Conservation (phyloP, 2,329 filamentous ascomycete species). For the Elsinoe ampelina region DNA sequence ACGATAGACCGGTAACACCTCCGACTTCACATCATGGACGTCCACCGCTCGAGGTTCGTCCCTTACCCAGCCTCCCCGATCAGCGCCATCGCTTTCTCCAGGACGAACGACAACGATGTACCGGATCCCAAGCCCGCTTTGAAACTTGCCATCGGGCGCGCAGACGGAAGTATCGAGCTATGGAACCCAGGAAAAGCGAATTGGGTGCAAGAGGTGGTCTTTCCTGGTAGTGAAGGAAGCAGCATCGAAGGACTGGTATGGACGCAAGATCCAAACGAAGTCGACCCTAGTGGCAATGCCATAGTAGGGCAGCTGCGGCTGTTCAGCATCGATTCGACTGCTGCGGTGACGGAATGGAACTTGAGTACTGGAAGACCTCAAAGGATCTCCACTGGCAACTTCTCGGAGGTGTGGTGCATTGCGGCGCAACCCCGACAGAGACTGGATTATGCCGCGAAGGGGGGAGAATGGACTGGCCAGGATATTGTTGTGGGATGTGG, state of each 20-base stretch:
- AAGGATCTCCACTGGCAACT: slow-evolving; percentile 79
- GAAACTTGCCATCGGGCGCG: slow-evolving; percentile 78
- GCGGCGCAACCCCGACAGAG: slow-evolving; percentile 65
- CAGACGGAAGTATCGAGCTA: slow-evolving; percentile 94
- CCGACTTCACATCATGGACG: slow-evolving; percentile 58
- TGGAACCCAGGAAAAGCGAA: slow-evolving; percentile 79
- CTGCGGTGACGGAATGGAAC: slow-evolving; percentile 91
- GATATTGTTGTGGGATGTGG: slow-evolving; percentile 82
- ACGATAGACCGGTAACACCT: neutral
- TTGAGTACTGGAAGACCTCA: slow-evolving; percentile 66
- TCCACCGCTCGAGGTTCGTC: slow-evolving; percentile 95
- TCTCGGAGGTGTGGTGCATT: slow-evolving; percentile 95
- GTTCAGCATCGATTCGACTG: slow-evolving; percentile 94
- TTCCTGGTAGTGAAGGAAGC: slow-evolving; percentile 72
- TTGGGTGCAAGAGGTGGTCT: slow-evolving; percentile 85
- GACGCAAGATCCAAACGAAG: slow-evolving; percentile 75
- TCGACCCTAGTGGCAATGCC: slow-evolving; percentile 51
- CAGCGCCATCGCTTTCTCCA: slow-evolving; percentile 89
- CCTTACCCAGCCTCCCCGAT: slow-evolving; percentile 85
- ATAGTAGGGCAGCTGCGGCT: slow-evolving; percentile 67
- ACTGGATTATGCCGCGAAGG: slow-evolving; percentile 18
- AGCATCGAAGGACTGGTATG: slow-evolving; percentile 87
- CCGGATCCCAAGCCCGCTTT: slow-evolving; percentile 47
- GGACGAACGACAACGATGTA: slow-evolving; percentile 44
- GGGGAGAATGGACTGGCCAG: slow-evolving; percentile 28